phyloP scores from a whole-genome alignment of 345 rosid species.

The Conringia planisiliqua region DNA sequence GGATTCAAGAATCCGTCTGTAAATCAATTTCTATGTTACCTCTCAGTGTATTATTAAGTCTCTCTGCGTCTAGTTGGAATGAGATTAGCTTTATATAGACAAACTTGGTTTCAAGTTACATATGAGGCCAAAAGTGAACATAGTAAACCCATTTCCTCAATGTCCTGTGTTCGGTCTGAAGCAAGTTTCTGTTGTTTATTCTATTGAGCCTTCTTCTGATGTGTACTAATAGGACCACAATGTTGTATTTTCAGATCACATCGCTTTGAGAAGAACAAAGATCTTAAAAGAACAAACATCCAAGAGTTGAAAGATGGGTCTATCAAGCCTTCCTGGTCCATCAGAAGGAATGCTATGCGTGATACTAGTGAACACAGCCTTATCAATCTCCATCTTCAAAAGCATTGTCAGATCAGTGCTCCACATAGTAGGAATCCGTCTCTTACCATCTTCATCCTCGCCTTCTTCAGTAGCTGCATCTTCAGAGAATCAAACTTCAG shows the following conservation, averaged over 20 bases:
- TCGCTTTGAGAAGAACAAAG: not conserved
- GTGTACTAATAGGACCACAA: constrained; percentile 18
- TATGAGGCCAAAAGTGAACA: not conserved
- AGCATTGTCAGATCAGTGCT: constrained; percentile 66
- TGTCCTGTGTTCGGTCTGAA: not conserved
- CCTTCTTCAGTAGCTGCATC: constrained; percentile 27
- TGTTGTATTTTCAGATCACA: constrained; percentile 33
- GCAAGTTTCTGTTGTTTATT: not conserved
- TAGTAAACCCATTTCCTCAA: not conserved
- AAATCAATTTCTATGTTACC: not conserved
- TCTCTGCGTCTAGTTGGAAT: not conserved
- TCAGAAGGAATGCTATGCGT: constrained; percentile 85
- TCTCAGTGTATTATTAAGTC: not conserved
- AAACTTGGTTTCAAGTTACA: not conserved
- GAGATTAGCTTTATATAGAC: not conserved
- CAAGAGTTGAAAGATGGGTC: constrained; percentile 57
- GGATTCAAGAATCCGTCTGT: not conserved
- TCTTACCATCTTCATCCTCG: constrained; percentile 39
- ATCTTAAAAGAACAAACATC: not conserved
- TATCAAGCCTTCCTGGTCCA: constrained; percentile 83
- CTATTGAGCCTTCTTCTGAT: not conserved
- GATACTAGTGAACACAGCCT: constrained; percentile 78
- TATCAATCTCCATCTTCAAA: constrained; percentile 69
- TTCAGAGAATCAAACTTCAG: constrained; percentile 30
- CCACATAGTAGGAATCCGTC: constrained; percentile 54